A percentile compares a stretch with the other conserved stretches of the same genome.
Conservation (phyloP, 2,329 filamentous ascomycete genomes). For the Clonostachys byssicola region DNA sequence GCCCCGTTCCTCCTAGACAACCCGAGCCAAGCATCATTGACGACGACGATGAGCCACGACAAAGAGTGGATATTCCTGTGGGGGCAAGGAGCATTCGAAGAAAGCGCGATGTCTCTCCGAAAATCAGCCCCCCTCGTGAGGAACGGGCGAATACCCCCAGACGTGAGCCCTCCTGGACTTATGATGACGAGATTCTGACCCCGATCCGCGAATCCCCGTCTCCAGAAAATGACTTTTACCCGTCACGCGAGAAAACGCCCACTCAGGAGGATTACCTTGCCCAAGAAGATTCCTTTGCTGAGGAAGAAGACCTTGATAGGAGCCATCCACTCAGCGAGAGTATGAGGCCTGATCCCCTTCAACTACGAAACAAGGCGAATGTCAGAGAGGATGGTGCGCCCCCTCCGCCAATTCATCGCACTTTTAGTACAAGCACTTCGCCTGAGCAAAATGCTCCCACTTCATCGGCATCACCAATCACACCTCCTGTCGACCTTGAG, state of each 20-base stretch:
- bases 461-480: constrained; percentile 14
- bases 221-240: background rate
- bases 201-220: background rate
- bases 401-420: constrained; percentile 50
- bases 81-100: constrained; percentile 18
- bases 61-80: constrained; percentile 18
- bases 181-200: background rate
- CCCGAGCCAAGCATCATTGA: constrained; percentile 24
- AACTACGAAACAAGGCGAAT: constrained; percentile 17
- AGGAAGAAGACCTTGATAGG: constrained; percentile 11
- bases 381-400: constrained; percentile 50
- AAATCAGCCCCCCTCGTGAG: constrained; percentile 11
- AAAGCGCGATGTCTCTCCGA: constrained; percentile 11
- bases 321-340: constrained; percentile 26
- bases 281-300: constrained; percentile 2
- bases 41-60: constrained; percentile 17
- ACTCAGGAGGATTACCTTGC: constrained; percentile 20
- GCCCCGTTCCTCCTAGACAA: constrained; percentile 40
- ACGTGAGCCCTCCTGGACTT: constrained; percentile 11
- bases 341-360: constrained; percentile 29
- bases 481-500: constrained; percentile 41
- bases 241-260: constrained; percentile 20
- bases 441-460: constrained; percentile 16
- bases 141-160: constrained; percentile 18
- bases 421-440: constrained; percentile 24